Evolutionary conservation across 2,329 filamentous ascomycete genomes (phyloP), one percentile per base, ranked within the genome.

Genomic region (Sarocladiaceae sp.): DNA sequence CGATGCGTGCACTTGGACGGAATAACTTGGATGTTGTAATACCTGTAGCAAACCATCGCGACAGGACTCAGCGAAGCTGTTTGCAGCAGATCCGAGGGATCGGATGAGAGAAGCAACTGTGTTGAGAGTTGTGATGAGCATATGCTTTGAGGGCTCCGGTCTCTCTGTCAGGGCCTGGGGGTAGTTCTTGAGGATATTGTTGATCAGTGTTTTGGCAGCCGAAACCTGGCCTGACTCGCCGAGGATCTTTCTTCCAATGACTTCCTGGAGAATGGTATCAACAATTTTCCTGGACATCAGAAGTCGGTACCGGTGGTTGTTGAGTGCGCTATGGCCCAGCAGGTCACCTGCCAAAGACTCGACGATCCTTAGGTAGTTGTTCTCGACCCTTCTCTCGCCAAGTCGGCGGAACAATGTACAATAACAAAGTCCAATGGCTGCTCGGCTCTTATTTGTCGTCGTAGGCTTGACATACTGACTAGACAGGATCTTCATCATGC

Each of bases 11-110:
- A 97, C 84, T 64, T 99, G 94, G 2, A 99, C 94, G 4, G 91
- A 94, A 68, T 97, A 97, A 69, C 90, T 97, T 1, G 92, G 90
- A 68, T 99, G 94, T 60, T 96, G 90, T 23, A 97, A 75, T 5
- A 96, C 89, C 66, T 97, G 91, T 35, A 97, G 75, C 28, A 99
- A 73, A 3, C 88, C 88, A 66, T 99, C 94, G 48, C 93, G 83
- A 64, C 90, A 96, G 13, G 79, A 66, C 57, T 99, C 95, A 7
- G 90, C 88, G 59, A 97, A 84, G 51, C 75, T 76, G 56, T 85
- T 88, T 29, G 89, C 81, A 2, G 92, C 92, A 18, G 93, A 93
- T 3, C 92, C 93, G 3, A 99, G 77, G 0, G 83, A 87, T 36
- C 79, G 76, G 55, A 97, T 87, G 29, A 99, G 74, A 3, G 90